Percentiles rank a stretch among this genome's conserved stretches.
Evolutionary conservation across 2,329 filamentous ascomycete genomes (phyloP).

Genomic region (Chaetomium strumarium): DNA sequence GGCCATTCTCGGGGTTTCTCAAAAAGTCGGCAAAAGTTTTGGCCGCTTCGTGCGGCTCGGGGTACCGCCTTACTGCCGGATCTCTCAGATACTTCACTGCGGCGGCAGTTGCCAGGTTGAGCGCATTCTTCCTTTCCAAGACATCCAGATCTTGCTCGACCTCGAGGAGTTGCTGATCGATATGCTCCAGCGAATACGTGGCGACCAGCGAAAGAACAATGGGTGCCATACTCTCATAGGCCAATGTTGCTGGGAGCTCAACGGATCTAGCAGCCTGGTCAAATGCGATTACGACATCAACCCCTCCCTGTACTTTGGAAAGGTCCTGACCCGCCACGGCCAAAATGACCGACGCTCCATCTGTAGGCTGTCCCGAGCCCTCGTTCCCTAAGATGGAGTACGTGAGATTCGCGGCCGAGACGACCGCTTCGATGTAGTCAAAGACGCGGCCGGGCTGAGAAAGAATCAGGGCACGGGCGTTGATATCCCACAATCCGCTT

Average conservation of each 20-base stretch:
- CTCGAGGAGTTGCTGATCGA: constrained; percentile 42
- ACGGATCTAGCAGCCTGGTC: constrained; percentile 44
- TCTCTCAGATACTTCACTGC: constrained; percentile 36
- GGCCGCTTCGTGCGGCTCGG: constrained; percentile 43
- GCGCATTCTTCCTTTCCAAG: constrained; percentile 42
- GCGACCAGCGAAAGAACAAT: constrained; percentile 46
- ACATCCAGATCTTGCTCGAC: constrained; percentile 34
- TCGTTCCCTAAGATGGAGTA: constrained; percentile 26
- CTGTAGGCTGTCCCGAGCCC: constrained; percentile 5
- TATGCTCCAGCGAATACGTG: constrained; percentile 50
- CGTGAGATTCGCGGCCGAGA: constrained; percentile 36
- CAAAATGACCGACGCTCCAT: constrained; percentile 36
- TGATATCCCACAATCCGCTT: constrained; percentile 35
- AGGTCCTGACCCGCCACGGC: constrained; percentile 35
- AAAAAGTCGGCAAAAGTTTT: constrained; percentile 42
- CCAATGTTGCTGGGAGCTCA: constrained; percentile 28
- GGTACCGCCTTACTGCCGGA: constrained; percentile 32
- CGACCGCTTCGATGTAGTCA: constrained; percentile 46
- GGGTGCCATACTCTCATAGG: constrained; percentile 27
- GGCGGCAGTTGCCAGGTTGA: constrained; percentile 33
- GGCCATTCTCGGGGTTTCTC: constrained; percentile 33
- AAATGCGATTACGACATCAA: constrained; percentile 49
- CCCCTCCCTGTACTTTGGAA: constrained; percentile 34
- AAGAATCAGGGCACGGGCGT: constrained; percentile 48
- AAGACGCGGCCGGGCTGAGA: constrained; percentile 45